phyloP scores from a whole-genome alignment of 768 basidiomycete species.

The Porphyrellus cyaneotinctus region DNA sequence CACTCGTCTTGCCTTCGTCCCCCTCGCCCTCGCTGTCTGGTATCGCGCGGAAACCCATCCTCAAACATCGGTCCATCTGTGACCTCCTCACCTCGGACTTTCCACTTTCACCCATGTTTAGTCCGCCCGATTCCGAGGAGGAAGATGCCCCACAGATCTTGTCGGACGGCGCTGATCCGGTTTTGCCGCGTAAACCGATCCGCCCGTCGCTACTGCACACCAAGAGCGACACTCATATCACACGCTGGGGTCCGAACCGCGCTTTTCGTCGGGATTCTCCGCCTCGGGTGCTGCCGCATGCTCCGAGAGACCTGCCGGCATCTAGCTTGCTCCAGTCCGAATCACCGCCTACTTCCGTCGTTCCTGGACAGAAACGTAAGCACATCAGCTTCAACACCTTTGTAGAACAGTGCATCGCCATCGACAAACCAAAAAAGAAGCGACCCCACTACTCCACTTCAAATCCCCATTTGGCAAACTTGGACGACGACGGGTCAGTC shows the following conservation, averaged over 20 bases:
- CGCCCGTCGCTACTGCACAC: constrained; percentile 72
- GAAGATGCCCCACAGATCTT: constrained; percentile 22
- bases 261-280: constrained; percentile 63
- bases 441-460: constrained; percentile 9
- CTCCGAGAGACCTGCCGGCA: constrained; percentile 4
- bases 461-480: constrained; percentile 25
- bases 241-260: constrained; percentile 46
- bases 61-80: constrained; percentile 91
- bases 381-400: constrained; percentile 98
- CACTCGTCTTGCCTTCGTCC: constrained; percentile 34
- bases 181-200: background rate
- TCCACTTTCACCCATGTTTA: constrained; percentile 59
- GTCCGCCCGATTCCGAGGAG: constrained; percentile 55
- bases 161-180: constrained; percentile 22
- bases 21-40: constrained; percentile 28
- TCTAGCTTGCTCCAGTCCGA: constrained; percentile 18
- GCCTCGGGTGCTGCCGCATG: constrained; percentile 44
- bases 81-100: constrained; percentile 81
- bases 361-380: constrained; percentile 53
- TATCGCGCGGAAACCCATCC: constrained; percentile 72
- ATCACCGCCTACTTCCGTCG: constrained; percentile 11
- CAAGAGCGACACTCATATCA: constrained; percentile 85
- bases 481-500: constrained; percentile 64
- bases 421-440: constrained; percentile 62
- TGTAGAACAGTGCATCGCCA: constrained; percentile 93